Percentiles rank a stretch among this genome's conserved stretches.
phyloP scores from a whole-genome alignment of 1,139 yeast genomes.

The Maudiozyma humilis region DNA sequence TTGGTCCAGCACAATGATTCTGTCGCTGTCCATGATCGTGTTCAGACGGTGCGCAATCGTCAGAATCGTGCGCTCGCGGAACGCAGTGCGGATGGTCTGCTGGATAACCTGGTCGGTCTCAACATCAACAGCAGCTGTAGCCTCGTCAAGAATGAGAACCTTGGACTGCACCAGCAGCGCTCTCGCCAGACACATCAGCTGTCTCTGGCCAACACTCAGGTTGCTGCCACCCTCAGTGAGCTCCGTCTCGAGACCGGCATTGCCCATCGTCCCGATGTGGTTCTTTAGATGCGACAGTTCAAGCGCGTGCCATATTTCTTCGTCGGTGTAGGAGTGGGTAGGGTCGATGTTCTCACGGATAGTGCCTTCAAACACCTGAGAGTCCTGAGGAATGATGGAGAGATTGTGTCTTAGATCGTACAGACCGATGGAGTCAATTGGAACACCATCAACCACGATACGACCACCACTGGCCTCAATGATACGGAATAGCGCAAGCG shows the following conservation, averaged over 20 bases:
- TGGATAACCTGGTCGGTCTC: conserved; percentile 86
- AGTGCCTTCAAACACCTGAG: conserved; percentile 92
- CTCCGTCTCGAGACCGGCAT: conserved; percentile 50
- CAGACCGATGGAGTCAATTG: conserved; percentile 67
- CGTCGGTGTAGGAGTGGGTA: conserved; percentile 56
- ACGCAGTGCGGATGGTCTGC: conserved; percentile 76
- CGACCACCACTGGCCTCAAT: conserved; percentile 73
- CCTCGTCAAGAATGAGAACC: conserved; percentile 83
- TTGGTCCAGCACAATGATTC: conserved; percentile 75
- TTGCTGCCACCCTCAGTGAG: conserved; percentile 81
- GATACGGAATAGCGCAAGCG: conserved; percentile 80
- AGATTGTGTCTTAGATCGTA: conserved; percentile 75
- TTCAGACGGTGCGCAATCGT: conserved; percentile 94
- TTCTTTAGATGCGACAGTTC: conserved; percentile 76
- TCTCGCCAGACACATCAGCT: conserved; percentile 82
- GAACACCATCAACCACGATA: conserved; percentile 63
- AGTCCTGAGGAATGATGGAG: conserved; percentile 93
- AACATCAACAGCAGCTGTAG: conserved; percentile 96
- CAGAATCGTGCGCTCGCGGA: conserved; percentile 79
- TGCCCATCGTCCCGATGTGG: conserved; percentile 59
- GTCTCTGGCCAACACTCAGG: conserved; percentile 85
- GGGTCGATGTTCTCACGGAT: conserved; percentile 88
- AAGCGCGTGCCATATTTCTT: conserved; percentile 76
- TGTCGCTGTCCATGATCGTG: conserved; percentile 86
- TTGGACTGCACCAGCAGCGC: conserved; percentile 75